phyloP scores from a whole-genome alignment of 371 early-diverging fungal genomes.

The Rhizopus sp. region DNA sequence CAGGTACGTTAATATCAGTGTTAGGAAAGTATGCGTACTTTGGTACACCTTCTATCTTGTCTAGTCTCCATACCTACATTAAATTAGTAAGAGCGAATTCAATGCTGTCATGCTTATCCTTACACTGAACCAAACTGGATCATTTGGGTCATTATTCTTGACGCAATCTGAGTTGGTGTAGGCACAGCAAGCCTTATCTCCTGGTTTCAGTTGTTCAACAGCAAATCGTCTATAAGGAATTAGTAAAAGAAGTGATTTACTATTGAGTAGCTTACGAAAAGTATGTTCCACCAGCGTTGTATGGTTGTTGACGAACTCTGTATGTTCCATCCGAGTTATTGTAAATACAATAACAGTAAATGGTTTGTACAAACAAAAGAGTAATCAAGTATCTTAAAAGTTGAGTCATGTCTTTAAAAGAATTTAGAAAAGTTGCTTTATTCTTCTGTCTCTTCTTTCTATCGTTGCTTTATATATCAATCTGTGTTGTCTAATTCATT shows the following conservation, averaged over 20 bases:
- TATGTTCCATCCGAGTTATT: too few species aligned
- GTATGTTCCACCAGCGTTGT: neutral
- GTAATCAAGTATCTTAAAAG: too few species aligned
- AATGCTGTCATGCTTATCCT: neutral
- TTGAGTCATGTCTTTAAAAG: too few species aligned
- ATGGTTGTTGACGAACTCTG: too few species aligned
- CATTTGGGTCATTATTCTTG: neutral
- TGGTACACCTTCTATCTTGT: too few species aligned
- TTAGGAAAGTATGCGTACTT: too few species aligned
- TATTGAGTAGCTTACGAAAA: neutral
- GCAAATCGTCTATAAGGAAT: slow-evolving; percentile 3
- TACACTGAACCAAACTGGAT: neutral
- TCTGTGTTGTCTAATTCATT: neutral
- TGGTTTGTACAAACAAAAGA: too few species aligned
- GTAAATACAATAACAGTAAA: too few species aligned
- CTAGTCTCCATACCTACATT: too few species aligned
- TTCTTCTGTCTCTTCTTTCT: neutral
- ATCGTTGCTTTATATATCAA: neutral
- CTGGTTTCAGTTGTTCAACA: neutral
- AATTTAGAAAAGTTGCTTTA: too few species aligned
- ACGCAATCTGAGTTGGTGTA: slow-evolving; percentile 6
- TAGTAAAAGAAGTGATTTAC: neutral
- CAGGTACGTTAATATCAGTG: neutral
- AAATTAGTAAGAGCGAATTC: neutral
- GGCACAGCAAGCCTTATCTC: slow-evolving; percentile 6